Evolutionary conservation across 176 grass and related monocot species (phyloP).

Genomic region (Oryza rufipogon): DNA sequence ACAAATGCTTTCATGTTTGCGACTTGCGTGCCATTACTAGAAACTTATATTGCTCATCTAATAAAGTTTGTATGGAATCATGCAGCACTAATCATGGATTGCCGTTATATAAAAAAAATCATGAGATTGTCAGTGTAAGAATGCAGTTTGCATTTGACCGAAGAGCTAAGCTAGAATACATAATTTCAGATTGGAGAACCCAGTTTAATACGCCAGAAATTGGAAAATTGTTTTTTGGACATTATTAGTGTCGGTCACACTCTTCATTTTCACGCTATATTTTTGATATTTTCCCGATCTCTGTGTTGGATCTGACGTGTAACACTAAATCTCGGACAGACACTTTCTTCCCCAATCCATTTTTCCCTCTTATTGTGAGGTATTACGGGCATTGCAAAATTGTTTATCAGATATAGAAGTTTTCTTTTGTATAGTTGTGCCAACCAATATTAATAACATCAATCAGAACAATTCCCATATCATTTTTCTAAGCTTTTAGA

Average conservation of each 20-base stretch:
- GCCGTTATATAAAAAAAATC: neutral
- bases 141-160: constrained; percentile 37
- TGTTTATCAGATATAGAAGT: constrained; percentile 36
- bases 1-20: too few species aligned
- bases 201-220: neutral
- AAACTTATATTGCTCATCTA: too few species aligned
- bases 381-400: neutral
- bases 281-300: neutral
- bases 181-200: neutral
- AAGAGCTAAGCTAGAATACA: neutral
- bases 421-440: constrained; percentile 32
- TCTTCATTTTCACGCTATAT: neutral
- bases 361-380: neutral
- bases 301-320: constrained; percentile 55
- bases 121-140: neutral
- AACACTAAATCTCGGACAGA: neutral
- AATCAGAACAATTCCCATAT: constrained; percentile 5
- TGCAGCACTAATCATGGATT: too few species aligned
- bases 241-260: constrained; percentile 14
- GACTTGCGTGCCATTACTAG: too few species aligned
- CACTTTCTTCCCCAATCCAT: neutral
- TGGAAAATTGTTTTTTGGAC: constrained; percentile 21
- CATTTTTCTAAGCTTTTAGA: constrained; percentile 14
- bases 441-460: constrained; percentile 4
- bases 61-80: too few species aligned